A percentile compares a stretch with the other conserved stretches of the same genome.
Conservation (phyloP, 73 alveolate genomes). For the Paramecium primaurelia region DNA sequence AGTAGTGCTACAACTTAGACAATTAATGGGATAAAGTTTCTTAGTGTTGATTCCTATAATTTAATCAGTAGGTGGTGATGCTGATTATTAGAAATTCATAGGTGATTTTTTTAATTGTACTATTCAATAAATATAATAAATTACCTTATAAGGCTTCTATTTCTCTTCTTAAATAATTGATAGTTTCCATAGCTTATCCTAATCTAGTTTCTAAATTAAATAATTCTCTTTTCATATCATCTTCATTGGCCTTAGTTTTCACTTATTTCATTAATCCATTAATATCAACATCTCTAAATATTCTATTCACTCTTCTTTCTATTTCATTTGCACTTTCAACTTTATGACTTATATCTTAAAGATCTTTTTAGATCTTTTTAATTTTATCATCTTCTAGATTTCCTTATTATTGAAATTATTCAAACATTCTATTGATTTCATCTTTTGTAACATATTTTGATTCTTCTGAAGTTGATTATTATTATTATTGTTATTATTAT, state of each 20-base stretch:
- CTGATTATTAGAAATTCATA: neutral
- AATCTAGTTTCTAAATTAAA: conserved; percentile 17
- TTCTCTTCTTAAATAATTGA: conserved; percentile 50
- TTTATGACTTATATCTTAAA: conserved; percentile 34
- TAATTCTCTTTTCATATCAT: conserved; percentile 49
- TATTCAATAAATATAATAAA: neutral
- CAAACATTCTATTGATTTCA: conserved; percentile 54
- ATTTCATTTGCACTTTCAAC: conserved; percentile 58
- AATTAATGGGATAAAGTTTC: conserved; percentile 51
- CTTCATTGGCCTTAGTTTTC: conserved; percentile 11
- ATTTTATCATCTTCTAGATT: conserved; percentile 53
- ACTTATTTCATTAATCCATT: conserved; percentile 57
- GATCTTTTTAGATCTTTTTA: conserved; percentile 46
- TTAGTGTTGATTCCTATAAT: conserved; percentile 42
- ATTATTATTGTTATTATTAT: neutral
- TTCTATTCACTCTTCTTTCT: conserved; percentile 51
- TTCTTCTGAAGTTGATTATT: conserved; percentile 35
- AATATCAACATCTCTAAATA: conserved; percentile 53
- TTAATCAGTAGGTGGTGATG: conserved; percentile 1
- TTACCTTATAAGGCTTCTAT: conserved; percentile 33
- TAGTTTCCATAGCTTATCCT: conserved; percentile 19
- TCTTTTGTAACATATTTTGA: conserved; percentile 37
- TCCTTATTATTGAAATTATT: conserved; percentile 5
- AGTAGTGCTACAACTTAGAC: conserved; percentile 39
- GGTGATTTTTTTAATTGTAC: conserved; percentile 46